Conservation (phyloP, 2,329 filamentous ascomycete genomes). For the Claviceps cyperi region DNA sequence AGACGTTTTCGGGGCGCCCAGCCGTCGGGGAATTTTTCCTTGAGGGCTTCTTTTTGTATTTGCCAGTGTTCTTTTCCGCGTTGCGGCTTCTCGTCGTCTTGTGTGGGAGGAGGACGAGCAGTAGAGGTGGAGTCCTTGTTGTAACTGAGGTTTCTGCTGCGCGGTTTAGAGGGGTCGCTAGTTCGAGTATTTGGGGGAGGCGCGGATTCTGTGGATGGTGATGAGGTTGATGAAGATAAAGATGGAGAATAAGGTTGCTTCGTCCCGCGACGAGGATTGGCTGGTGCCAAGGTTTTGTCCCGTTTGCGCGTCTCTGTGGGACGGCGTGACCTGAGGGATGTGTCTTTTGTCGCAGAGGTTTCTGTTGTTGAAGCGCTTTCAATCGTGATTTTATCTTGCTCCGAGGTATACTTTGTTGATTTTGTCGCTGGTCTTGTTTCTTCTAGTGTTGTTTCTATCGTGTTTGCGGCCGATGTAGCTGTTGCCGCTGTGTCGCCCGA, state of each 20-base stretch:
- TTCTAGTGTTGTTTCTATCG: neutral
- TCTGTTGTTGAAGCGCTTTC: too few relatives aligned
- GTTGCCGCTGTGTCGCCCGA: neutral
- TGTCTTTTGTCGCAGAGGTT: neutral
- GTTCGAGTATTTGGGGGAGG: neutral
- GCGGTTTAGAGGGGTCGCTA: neutral
- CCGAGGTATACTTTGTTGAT: neutral
- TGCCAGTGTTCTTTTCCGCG: constrained; percentile 44
- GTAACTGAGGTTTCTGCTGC: neutral
- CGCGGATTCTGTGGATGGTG: neutral
- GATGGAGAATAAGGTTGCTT: neutral
- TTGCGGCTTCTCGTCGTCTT: neutral
- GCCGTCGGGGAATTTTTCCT: constrained; percentile 63
- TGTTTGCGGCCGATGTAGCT: neutral
- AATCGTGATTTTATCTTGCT: neutral
- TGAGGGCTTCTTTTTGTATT: constrained; percentile 58
- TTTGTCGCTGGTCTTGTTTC: neutral
- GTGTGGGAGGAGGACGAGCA: too few relatives aligned
- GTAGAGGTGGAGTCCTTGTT: neutral
- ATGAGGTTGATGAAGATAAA: neutral
- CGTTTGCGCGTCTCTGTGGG: neutral
- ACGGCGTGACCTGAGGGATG: neutral
- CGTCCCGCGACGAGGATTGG: neutral
- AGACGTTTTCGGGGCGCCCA: constrained; percentile 79
- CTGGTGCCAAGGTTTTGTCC: neutral